Conservation (phyloP, 2,329 filamentous ascomycete genomes). For the Thelonectria blattea region DNA sequence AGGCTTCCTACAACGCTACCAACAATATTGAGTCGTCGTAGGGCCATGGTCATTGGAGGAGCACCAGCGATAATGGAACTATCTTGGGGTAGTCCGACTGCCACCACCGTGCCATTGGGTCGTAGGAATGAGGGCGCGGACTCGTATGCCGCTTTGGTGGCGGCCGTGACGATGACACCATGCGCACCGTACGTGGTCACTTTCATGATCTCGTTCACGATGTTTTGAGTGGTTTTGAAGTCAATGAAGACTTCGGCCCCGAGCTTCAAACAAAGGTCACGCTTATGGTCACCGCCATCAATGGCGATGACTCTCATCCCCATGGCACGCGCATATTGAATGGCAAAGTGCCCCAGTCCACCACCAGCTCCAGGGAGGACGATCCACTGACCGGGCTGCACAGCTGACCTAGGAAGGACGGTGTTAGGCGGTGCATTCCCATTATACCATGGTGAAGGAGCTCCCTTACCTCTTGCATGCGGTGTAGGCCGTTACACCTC, state of each 20-base stretch:
- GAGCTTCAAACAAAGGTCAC: constrained; percentile 68
- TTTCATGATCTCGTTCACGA: constrained; percentile 77
- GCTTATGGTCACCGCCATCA: constrained; percentile 81
- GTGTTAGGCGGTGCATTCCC: neutral
- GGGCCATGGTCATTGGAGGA: constrained; percentile 24
- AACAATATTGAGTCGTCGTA: constrained; percentile 32
- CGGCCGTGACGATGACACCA: constrained; percentile 83
- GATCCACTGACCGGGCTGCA: constrained; percentile 73
- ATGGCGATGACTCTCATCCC: constrained; percentile 79
- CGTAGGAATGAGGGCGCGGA: constrained; percentile 86
- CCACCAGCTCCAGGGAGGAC: constrained; percentile 87
- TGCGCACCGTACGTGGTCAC: constrained; percentile 80
- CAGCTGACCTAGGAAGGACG: constrained; percentile 55
- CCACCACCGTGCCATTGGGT: constrained; percentile 77
- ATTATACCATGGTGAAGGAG: neutral
- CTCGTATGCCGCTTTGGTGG: constrained; percentile 89
- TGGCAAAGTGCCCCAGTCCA: constrained; percentile 74
- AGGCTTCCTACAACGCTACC: constrained; percentile 34
- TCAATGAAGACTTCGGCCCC: constrained; percentile 78
- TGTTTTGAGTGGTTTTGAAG: constrained; percentile 74
- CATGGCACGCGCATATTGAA: constrained; percentile 90
- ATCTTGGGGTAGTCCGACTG: constrained; percentile 74
- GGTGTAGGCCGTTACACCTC: constrained; percentile 84
- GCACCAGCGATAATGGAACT: constrained; percentile 30
- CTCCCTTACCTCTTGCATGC: constrained; percentile 69